phyloP scores from a whole-genome alignment of 129 eudicot species.

The Escallonia rubra region DNA sequence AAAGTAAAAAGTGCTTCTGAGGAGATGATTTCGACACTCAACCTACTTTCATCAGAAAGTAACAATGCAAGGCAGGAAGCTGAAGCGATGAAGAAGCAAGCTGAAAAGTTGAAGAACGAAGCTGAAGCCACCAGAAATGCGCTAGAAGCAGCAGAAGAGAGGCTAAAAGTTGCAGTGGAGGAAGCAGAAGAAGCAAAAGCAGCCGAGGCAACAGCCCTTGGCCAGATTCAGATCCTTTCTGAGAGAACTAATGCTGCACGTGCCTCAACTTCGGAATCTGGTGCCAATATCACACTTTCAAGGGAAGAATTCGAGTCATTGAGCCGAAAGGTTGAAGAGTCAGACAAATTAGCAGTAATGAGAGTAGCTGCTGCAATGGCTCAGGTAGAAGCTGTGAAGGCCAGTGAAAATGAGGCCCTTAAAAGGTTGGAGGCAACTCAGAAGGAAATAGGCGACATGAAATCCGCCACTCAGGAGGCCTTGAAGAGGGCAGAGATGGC shows the following conservation, averaged over 20 bases:
- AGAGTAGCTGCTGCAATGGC: slow-evolving; percentile 93
- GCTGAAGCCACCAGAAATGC: slow-evolving; percentile 41
- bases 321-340: slow-evolving; percentile 73
- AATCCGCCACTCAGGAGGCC: slow-evolving; percentile 59
- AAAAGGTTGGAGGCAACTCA: slow-evolving; percentile 54
- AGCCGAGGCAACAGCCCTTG: slow-evolving; percentile 65
- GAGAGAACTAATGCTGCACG: slow-evolving; percentile 66
- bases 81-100: slow-evolving; percentile 59
- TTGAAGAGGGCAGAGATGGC: slow-evolving; percentile 76
- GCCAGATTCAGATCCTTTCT: slow-evolving; percentile 45
- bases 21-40: slow-evolving; percentile 59
- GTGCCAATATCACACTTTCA: slow-evolving; percentile 63
- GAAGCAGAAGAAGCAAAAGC: slow-evolving; percentile 85
- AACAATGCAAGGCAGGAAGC: slow-evolving; percentile 60
- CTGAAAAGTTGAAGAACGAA: slow-evolving; percentile 62
- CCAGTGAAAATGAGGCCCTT: slow-evolving; percentile 80
- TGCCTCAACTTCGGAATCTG: slow-evolving; percentile 68
- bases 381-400: slow-evolving; percentile 88
- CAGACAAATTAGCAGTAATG: slow-evolving; percentile 63
- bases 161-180: slow-evolving; percentile 34
- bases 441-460: slow-evolving; percentile 67
- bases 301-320: slow-evolving; percentile 76
- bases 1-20: slow-evolving; percentile 59
- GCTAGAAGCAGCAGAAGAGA: slow-evolving; percentile 61
- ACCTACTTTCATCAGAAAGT: slow-evolving; percentile 56